These are phyloP conservation scores for Cnidoscolus chayamansa DNA, from an alignment of 441 rosid species.

Conservation along the genomic window DNA sequence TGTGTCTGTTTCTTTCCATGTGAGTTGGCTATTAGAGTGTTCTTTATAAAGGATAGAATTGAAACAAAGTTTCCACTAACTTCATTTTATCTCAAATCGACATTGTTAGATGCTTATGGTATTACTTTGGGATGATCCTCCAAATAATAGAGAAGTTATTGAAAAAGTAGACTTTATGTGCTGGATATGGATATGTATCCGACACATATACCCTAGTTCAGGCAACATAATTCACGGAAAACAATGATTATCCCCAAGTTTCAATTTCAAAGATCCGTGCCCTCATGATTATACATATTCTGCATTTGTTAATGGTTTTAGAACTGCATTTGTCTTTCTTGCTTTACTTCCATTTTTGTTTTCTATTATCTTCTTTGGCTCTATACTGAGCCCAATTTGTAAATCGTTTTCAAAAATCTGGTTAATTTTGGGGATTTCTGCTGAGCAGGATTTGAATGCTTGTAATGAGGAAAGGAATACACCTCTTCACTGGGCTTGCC, in stretches of 20 bases:
- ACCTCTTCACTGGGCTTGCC: slow-evolving; percentile 91
- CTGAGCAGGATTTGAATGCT: slow-evolving; percentile 60
- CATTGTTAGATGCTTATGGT: background rate
- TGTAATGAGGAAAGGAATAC: slow-evolving; percentile 73
- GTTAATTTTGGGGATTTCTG: slow-evolving; percentile 17
- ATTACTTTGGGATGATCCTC: background rate
- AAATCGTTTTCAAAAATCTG: background rate
- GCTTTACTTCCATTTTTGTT: background rate
- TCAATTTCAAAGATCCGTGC: background rate
- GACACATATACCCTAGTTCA: background rate
- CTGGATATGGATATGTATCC: background rate
- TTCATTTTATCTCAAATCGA: no score
- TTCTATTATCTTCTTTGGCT: background rate
- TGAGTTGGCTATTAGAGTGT: no score
- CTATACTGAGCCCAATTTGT: background rate
- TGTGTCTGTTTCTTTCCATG: no score
- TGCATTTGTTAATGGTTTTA: background rate
- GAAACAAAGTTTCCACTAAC: no score
- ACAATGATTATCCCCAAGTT: background rate
- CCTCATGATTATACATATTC: background rate
- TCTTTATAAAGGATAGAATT: no score
- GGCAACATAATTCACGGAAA: background rate
- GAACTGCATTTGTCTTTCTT: background rate
- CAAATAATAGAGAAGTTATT: background rate
- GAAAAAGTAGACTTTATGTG: no score